phyloP scores from a whole-genome alignment of 2,329 filamentous ascomycete species.

The Lachnellula willkommii region DNA sequence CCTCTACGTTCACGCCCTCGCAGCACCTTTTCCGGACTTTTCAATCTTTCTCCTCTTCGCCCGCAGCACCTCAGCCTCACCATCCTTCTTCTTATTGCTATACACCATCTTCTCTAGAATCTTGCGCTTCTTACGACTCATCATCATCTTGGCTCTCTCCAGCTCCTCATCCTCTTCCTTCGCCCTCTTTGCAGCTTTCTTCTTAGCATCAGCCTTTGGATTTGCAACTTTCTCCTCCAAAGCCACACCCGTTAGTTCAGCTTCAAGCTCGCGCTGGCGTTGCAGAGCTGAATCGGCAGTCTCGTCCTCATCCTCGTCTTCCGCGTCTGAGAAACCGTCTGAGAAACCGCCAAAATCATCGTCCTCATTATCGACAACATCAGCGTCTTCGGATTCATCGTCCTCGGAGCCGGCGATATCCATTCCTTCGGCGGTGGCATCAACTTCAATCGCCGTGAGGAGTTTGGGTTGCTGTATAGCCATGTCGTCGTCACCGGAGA shows the following conservation, averaged over 20 bases:
- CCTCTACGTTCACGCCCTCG: conserved; percentile 13
- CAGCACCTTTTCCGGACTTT: conserved; percentile 37
- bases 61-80: conserved; percentile 79
- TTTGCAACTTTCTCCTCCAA: conserved; percentile 54
- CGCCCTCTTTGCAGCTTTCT: conserved; percentile 64
- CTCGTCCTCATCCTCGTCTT: conserved; percentile 53
- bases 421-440: conserved; percentile 31
- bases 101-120: conserved; percentile 96
- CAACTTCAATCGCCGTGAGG: conserved; percentile 23
- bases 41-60: conserved; percentile 89
- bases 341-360: conserved; percentile 32
- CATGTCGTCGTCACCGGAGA: conserved; percentile 38
- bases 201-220: conserved; percentile 64
- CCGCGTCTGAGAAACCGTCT: conserved; percentile 34
- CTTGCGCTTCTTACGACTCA: conserved; percentile 96
- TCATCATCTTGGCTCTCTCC: conserved; percentile 94
- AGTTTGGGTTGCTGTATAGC: conserved; percentile 43
- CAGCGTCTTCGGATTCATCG: conserved; percentile 37
- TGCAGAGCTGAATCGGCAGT: conserved; percentile 57
- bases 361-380: conserved; percentile 25
- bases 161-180: conserved; percentile 79
- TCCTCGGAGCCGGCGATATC: conserved; percentile 31
- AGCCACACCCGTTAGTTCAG: conserved; percentile 71
- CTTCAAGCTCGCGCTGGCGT: conserved; percentile 87
- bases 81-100: conserved; percentile 88